Evolutionary conservation across 257 asterid species (phyloP).

Genomic region (Nicotiana otophora): DNA sequence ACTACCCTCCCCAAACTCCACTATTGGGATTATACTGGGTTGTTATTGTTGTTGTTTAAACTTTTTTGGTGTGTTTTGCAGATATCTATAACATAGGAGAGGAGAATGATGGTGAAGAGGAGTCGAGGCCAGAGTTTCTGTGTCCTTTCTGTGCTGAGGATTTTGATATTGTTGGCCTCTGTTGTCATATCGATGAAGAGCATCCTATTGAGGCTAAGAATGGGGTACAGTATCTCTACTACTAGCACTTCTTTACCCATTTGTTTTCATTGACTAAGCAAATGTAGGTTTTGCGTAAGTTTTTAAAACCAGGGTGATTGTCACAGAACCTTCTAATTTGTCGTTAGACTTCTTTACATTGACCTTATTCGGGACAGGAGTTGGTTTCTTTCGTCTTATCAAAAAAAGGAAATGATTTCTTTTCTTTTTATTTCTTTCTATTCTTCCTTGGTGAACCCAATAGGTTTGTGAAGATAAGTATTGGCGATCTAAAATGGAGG

Average conservation of each 20-base stretch:
- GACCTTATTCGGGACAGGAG: not conserved
- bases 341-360: not conserved
- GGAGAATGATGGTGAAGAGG: conserved; percentile 61
- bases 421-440: not conserved
- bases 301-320: not conserved
- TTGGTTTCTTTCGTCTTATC: not conserved
- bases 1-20: too few species aligned
- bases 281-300: not conserved
- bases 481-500: not conserved
- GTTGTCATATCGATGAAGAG: conserved; percentile 88
- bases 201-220: conserved; percentile 74
- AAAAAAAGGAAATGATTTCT: too few species aligned
- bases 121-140: conserved; percentile 52
- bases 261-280: not conserved
- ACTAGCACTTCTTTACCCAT: conserved; percentile 1
- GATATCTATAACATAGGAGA: conserved; percentile 50
- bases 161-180: conserved; percentile 79
- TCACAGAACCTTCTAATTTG: not conserved
- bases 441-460: not conserved
- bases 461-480: not conserved
- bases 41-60: not conserved
- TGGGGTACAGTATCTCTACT: conserved; percentile 46
- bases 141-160: conserved; percentile 89
- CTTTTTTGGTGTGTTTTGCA: conserved; percentile 21
- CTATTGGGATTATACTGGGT: too few species aligned